A percentile compares a stretch with the other conserved stretches of the same genome.
Conservation (phyloP, 108 stramenopile genomes). For the Discostella pseudostelligera region DNA sequence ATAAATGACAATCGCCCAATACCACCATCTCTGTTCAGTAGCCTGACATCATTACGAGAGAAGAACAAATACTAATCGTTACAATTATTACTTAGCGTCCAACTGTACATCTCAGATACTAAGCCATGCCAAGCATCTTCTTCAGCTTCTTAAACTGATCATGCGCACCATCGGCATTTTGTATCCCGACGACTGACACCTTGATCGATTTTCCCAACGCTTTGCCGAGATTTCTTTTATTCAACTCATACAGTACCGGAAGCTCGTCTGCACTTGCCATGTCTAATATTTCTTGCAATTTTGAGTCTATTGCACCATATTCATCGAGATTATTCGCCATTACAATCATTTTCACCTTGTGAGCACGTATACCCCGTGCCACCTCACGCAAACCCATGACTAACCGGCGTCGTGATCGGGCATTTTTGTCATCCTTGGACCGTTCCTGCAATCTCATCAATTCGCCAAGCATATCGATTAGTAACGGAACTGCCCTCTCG, state of each 20-base stretch:
- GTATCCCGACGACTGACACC: conserved; percentile 86
- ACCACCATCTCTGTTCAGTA: too few relatives aligned
- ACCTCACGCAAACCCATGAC: conserved; percentile 94
- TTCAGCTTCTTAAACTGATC: conserved; percentile 84
- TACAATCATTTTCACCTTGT: conserved; percentile 86
- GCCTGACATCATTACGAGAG: too few relatives aligned
- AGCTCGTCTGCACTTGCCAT: conserved; percentile 63
- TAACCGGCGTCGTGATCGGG: conserved; percentile 73
- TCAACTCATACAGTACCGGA: conserved; percentile 86
- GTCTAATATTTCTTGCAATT: conserved; percentile 83
- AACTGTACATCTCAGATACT: too few relatives aligned
- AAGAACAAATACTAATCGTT: too few relatives aligned
- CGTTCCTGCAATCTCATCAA: conserved; percentile 82
- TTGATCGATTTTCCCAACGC: conserved; percentile 88
- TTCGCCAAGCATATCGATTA: conserved; percentile 82
- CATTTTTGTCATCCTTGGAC: conserved; percentile 73
- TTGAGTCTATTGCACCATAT: conserved; percentile 81
- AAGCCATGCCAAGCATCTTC: conserved; percentile 25
- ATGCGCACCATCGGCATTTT: conserved; percentile 91
- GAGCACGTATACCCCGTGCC: conserved; percentile 78
- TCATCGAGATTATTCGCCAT: conserved; percentile 93
- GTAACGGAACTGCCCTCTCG: conserved; percentile 57
- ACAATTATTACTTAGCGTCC: too few relatives aligned
- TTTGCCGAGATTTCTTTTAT: conserved; percentile 83
- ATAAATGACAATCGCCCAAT: too few relatives aligned